Evolutionary conservation across 306 rosid species (phyloP).

Genomic region (Echinosophora koreensis): DNA sequence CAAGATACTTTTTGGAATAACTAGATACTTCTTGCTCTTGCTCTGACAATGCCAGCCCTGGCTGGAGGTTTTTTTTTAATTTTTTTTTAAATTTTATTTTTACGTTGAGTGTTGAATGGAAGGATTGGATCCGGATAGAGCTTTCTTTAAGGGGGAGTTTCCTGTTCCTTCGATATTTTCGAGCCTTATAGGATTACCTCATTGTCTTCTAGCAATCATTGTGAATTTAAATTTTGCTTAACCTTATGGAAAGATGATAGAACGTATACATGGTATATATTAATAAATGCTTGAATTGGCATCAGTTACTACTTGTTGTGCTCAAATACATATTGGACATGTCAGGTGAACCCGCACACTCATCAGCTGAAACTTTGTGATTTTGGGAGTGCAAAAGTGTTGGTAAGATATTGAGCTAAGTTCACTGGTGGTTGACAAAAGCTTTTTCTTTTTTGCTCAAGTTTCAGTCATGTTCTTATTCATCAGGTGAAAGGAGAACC

Average conservation of each 20-base stretch:
- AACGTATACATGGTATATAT: conserved; percentile 4
- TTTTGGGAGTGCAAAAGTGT: conserved; percentile 97
- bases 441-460: conserved; percentile 27
- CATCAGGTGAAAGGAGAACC: conserved; percentile 98
- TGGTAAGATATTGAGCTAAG: conserved; percentile 67
- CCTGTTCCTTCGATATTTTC: conserved; percentile 12
- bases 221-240: conserved; percentile 27
- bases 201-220: background rate
- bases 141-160: background rate
- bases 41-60: background rate
- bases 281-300: conserved; percentile 11
- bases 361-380: conserved; percentile 98
- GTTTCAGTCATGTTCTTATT: conserved; percentile 45
- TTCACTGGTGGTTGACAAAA: conserved; percentile 41
- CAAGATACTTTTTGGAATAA: background rate
- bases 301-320: conserved; percentile 17
- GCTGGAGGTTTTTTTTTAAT: background rate
- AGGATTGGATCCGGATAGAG: conserved; percentile 14
- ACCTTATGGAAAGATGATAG: conserved; percentile 29
- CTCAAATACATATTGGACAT: conserved; percentile 50
- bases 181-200: conserved; percentile 5
- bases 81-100: too few species aligned
- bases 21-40: conserved; percentile 21
- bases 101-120: background rate
- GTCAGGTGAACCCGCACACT: conserved; percentile 97